These are phyloP conservation scores for Neofusicoccum laricinum DNA, from an alignment of 2,329 filamentous ascomycete genomes.

Conservation along the genomic window DNA sequence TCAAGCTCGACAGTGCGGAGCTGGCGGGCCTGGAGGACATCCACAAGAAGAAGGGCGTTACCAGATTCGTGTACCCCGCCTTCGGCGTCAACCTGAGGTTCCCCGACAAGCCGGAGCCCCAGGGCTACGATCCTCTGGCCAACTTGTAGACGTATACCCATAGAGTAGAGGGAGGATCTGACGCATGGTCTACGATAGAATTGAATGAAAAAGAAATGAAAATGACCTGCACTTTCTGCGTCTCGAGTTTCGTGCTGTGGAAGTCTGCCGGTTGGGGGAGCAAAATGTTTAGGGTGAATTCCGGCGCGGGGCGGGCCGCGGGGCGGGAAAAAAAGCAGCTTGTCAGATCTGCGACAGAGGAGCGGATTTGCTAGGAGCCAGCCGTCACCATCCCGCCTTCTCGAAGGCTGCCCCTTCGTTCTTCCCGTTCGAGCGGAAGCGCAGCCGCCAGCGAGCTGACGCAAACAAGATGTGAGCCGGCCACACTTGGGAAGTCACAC, in stretches of 20 bases:
- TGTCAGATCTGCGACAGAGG: not conserved
- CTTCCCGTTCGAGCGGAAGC: not conserved
- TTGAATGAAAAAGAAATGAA: not conserved
- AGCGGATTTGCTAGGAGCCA: not conserved
- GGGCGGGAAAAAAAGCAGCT: not conserved
- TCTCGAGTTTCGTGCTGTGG: too few species aligned
- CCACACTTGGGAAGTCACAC: not conserved
- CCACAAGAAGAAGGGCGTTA: conserved; percentile 46
- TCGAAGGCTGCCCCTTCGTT: not conserved
- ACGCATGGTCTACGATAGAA: conserved; percentile 1
- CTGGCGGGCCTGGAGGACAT: conserved; percentile 49
- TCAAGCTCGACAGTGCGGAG: conserved; percentile 64
- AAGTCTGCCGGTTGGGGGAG: not conserved
- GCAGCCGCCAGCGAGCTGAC: not conserved
- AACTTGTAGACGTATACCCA: conserved; percentile 12
- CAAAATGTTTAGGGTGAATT: not conserved
- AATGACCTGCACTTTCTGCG: not conserved
- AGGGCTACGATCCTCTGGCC: conserved; percentile 8
- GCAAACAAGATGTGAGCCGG: not conserved
- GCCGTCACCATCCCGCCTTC: not conserved
- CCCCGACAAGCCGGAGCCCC: conserved; percentile 41
- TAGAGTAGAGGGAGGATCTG: not conserved
- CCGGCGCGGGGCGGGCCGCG: conserved; percentile 1
- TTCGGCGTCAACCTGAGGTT: conserved; percentile 51
- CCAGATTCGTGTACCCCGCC: conserved; percentile 47